Evolutionary conservation across 306 rosid species (phyloP).

Genomic region (Fagus sylvatica): DNA sequence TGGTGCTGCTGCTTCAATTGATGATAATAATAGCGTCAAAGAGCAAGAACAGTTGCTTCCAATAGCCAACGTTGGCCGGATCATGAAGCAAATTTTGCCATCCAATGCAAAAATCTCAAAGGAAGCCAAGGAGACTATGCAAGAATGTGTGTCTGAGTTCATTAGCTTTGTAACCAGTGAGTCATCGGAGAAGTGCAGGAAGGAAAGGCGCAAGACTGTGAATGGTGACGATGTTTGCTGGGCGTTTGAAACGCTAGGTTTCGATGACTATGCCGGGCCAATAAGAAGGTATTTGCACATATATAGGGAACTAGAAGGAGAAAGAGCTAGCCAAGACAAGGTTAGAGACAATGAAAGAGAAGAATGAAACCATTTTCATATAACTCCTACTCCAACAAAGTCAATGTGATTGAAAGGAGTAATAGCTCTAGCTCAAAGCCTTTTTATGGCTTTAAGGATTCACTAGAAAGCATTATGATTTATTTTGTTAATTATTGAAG

Average conservation of each 20-base stretch:
- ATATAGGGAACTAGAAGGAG: conserved; percentile 73
- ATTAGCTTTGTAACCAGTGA: conserved; percentile 90
- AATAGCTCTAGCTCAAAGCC: conserved; percentile 7
- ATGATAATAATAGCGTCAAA: conserved; percentile 46
- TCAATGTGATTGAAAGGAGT: conserved; percentile 29
- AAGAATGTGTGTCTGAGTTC: conserved; percentile 94
- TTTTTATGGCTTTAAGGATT: background rate
- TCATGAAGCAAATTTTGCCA: conserved; percentile 91
- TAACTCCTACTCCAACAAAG: conserved; percentile 19
- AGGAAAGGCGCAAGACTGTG: conserved; percentile 91
- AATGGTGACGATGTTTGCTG: conserved; percentile 91
- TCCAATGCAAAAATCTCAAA: conserved; percentile 84
- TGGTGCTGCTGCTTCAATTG: conserved; percentile 10
- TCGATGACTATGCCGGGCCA: conserved; percentile 84
- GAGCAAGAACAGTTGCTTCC: conserved; percentile 96
- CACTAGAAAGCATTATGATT: background rate
- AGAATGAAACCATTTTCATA: background rate
- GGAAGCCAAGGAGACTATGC: conserved; percentile 93
- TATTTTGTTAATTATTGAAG: background rate
- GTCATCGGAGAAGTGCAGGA: conserved; percentile 92
- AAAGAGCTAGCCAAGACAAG: conserved; percentile 58
- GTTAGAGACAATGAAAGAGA: conserved; percentile 11
- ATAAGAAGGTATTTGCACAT: conserved; percentile 70
- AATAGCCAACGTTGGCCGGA: conserved; percentile 88
- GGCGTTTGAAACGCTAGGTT: conserved; percentile 75